Evolutionary conservation across 2,329 filamentous ascomycete genomes (phyloP), one percentile per base, ranked within the genome.

Genomic region (Knufia petricola): DNA sequence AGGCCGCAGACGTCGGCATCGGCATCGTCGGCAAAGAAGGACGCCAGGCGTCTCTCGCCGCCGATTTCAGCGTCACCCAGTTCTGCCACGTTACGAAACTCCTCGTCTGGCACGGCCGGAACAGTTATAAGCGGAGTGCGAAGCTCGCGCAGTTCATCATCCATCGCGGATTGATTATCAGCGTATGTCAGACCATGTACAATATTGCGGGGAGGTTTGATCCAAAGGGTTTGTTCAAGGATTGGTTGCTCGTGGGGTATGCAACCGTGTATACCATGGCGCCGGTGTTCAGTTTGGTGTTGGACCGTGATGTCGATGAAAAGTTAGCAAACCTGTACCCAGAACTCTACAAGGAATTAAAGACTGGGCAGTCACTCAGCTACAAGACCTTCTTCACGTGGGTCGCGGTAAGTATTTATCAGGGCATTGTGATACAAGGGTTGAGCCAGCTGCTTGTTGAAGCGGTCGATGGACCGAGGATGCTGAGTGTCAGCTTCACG

Each of bases 21-120:
- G 92, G 92, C 52, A 98, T 98, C 53, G 92, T 96, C 1, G 92
- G 92, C 52, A 98, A 98, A 71, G 92, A 98, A 71, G 92, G 92
- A 28, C 81, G 87, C 19, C 92, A 98, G 70, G 92, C 92, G 30
- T 92, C 85, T 61, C 75, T 98, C 40, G 94, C 94, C 0, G 94
- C 92, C 9, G 92, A 98, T 65, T 98, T 98, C 66, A 92, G 85
- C 51, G 94, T 98, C 58, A 87, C 88, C 52, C 89, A 95, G 60
- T 98, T 98, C 67, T 85, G 82, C 61, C 88, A 98, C 64, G 71
- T 98, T 17, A 94, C 90, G 43, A 98, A 96, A 66, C 77, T 98
- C 1, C 78, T 98, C n/a, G 88, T 98, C 31, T 98, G 94, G 92
- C 94, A 98, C 64, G 92, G 92, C 1, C 82, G 94, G 26, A 98